Conservation (phyloP, 164 flowering plant species). For the Magnolia changhungtana region DNA sequence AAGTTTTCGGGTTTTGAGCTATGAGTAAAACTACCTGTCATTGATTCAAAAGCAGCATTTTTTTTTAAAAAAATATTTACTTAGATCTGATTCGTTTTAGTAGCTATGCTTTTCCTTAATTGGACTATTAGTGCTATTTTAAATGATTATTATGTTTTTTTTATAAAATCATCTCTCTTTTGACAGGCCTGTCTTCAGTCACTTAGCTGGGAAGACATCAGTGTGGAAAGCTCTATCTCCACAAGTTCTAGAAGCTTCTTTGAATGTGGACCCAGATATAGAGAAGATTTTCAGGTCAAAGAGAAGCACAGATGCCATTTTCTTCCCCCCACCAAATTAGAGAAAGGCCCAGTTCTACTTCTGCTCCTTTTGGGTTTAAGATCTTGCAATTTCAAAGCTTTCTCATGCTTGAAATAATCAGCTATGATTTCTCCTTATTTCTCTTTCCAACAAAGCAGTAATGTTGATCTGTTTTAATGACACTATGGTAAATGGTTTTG, state of each 20-base stretch:
- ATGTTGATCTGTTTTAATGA: too few species aligned
- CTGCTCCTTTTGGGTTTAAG: neutral
- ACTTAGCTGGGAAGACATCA: neutral
- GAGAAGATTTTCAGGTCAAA: conserved; percentile 45
- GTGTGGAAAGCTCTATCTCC: neutral
- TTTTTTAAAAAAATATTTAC: too few species aligned
- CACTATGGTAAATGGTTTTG: too few species aligned
- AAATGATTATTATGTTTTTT: too few species aligned
- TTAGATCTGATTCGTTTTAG: too few species aligned
- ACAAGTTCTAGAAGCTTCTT: neutral
- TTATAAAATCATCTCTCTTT: neutral
- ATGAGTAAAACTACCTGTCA: too few species aligned
- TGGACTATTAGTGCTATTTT: too few species aligned
- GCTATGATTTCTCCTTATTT: too few species aligned
- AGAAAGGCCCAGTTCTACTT: neutral
- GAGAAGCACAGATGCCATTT: conserved; percentile 41
- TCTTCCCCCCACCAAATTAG: conserved; percentile 42
- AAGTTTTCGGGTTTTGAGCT: too few species aligned
- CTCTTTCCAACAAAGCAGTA: too few species aligned
- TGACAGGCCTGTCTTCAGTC: conserved; percentile 3
- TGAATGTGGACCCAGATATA: neutral
- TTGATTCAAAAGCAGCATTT: too few species aligned
- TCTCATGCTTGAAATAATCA: neutral
- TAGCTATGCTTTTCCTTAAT: too few species aligned
- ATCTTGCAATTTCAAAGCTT: neutral